A percentile compares a stretch with the other conserved stretches of the same genome.
phyloP scores from a whole-genome alignment of 257 asterid genomes.

The Paraleonurus japonicus region DNA sequence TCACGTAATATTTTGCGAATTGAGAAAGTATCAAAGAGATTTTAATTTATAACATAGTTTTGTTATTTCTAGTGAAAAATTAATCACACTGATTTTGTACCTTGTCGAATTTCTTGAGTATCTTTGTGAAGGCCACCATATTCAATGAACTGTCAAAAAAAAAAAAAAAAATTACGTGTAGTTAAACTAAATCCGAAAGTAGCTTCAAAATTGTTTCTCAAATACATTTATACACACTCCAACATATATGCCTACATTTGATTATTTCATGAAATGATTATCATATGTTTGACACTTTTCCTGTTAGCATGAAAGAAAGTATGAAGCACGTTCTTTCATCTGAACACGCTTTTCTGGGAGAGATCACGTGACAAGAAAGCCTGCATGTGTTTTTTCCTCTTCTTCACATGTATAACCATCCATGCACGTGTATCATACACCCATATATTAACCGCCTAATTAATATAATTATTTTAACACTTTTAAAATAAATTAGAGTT shows the following conservation, averaged over 20 bases:
- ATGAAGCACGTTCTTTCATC: neutral
- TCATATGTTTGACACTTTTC: neutral
- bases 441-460: neutral
- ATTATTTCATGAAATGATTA: too few relatives aligned
- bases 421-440: neutral
- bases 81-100: too few relatives aligned
- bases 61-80: too few relatives aligned
- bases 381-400: neutral
- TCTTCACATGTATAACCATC: neutral
- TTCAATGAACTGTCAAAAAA: slow-evolving; percentile 59
- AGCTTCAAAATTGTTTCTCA: too few relatives aligned
- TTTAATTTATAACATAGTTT: too few relatives aligned
- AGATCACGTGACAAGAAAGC: neutral
- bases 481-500: too few relatives aligned
- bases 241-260: too few relatives aligned
- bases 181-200: too few relatives aligned
- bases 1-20: too few relatives aligned
- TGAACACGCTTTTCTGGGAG: neutral
- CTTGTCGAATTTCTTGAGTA: slow-evolving; percentile 94
- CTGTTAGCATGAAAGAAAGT: neutral
- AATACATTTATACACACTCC: neutral
- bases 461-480: too few relatives aligned
- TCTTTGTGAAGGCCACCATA: slow-evolving; percentile 89
- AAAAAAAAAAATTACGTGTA: too few relatives aligned
- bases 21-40: too few relatives aligned